Percentiles rank a stretch among this genome's conserved stretches.
phyloP scores from a whole-genome alignment of 2,329 filamentous ascomycete genomes.

The Botryotinia convoluta region DNA sequence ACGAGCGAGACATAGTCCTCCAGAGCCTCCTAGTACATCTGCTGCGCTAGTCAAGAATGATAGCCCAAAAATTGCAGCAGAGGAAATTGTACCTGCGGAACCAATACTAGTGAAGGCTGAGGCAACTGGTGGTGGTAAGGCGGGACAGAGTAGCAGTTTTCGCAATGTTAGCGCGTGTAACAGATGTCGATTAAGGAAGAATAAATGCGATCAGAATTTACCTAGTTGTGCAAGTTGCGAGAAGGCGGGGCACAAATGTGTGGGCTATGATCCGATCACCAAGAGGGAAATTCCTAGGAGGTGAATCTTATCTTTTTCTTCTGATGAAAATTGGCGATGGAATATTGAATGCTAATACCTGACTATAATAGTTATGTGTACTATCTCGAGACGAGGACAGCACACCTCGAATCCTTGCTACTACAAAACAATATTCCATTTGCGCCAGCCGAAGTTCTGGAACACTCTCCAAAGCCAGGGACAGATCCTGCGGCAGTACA shows the following conservation, averaged over 20 bases:
- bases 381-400: slow-evolving; percentile 84
- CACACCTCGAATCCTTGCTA: slow-evolving; percentile 77
- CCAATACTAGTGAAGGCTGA: slow-evolving; percentile 21
- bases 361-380: slow-evolving; percentile 71
- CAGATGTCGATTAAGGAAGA: slow-evolving; percentile 87
- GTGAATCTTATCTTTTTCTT: slow-evolving; percentile 37
- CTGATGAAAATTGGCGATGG: not conserved
- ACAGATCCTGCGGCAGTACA: slow-evolving; percentile 33
- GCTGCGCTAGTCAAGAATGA: slow-evolving; percentile 30
- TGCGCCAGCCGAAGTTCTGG: slow-evolving; percentile 68
- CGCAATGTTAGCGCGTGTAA: slow-evolving; percentile 94
- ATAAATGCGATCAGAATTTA: slow-evolving; percentile 88
- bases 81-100: slow-evolving; percentile 29
- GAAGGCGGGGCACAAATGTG: slow-evolving; percentile 87
- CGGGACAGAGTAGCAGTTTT: slow-evolving; percentile 64
- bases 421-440: slow-evolving; percentile 67
- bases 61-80: slow-evolving; percentile 27
- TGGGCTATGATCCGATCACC: slow-evolving; percentile 94
- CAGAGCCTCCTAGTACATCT: slow-evolving; percentile 38
- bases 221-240: slow-evolving; percentile 89
- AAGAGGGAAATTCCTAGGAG: slow-evolving; percentile 91
- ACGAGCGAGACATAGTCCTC: slow-evolving; percentile 55
- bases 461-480: slow-evolving; percentile 51
- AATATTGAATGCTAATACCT: slow-evolving; percentile 2
- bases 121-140: slow-evolving; percentile 23